These are phyloP conservation scores for Carex parvula DNA, from an alignment of 176 grass and related monocot genomes.

Conservation along the genomic window DNA sequence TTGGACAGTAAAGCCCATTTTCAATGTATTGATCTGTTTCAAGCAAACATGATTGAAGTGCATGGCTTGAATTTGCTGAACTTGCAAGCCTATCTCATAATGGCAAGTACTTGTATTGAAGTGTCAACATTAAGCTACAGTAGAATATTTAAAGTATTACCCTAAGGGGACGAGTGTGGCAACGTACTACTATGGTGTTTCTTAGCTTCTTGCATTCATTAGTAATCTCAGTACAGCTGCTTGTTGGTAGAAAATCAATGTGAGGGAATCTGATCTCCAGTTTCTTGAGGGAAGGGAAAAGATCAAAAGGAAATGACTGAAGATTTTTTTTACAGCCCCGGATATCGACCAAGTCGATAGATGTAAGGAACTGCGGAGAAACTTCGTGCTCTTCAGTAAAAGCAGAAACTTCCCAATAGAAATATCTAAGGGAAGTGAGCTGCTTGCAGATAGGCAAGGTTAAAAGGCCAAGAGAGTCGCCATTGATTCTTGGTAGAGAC, in stretches of 20 bases:
- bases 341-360: background rate
- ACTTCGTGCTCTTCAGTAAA: slow-evolving; percentile 23
- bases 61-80: background rate
- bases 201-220: background rate
- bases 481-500: background rate
- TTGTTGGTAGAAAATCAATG: background rate
- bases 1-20: background rate
- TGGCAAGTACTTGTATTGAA: background rate
- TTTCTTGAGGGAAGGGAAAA: slow-evolving; percentile 17
- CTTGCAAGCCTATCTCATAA: background rate
- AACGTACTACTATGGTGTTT: background rate
- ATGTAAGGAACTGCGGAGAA: slow-evolving; percentile 21
- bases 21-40: background rate
- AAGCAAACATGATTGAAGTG: background rate
- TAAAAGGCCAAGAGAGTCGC: background rate
- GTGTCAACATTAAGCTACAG: background rate
- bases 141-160: background rate
- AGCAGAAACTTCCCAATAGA: background rate
- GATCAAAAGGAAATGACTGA: background rate
- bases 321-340: accelerated
- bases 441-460: slow-evolving; percentile 1
- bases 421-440: slow-evolving; percentile 9
- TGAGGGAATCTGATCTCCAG: accelerated
- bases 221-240: background rate
- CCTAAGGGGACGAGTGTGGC: too few relatives aligned